Evolutionary conservation across 1,139 yeast species (phyloP), one percentile per base, ranked within the genome.

Genomic region (Debaryomycetaceae sp.): DNA sequence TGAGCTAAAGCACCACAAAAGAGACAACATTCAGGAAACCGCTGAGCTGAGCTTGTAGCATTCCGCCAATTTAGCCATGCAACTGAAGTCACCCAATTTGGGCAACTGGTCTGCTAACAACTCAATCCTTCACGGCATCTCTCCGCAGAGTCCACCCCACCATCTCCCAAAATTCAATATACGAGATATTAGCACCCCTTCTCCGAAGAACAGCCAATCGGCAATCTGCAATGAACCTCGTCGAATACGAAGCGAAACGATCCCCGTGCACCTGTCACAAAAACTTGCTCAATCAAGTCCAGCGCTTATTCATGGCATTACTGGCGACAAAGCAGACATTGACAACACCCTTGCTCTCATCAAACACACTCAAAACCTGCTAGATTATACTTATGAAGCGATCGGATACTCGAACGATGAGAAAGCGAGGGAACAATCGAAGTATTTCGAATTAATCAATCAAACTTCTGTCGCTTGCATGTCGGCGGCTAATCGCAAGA

Each of bases 391-490:
- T 8, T 64, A 62, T 35, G 43, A 44, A 25, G 49, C 50, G 29
- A 64, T 65, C 15, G 72, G 72, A 2, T 64, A 55, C 40, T 44
- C 63, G 2, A 32, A 49, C 3, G 33, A 40, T 3, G 68, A 65
- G 32, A 55, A 58, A 8, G 31, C 55, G 3, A 38, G 40, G 14
- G 62, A 62, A 36, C 58, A 59, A 35, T 36, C 56, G 6, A 62
- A 63, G 32, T 61, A 64, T 22, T 63, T 62, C 33, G 50, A 41
- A 13, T 58, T 52, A 4, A 53, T 65, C n/a, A 58, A 61, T 28
- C 58, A 58, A 16, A 59, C 68, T 7, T 62, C 64, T 13, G 29
- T 44, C 10, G 51, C 53, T 26, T 62, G 61, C 37, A 51, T 62
- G 4, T 32, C 38, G 18, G 53, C 38, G 25, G 43, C 63, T 14